phyloP scores from a whole-genome alignment of 352 stramenopile species.

The Phytophthora pini region DNA sequence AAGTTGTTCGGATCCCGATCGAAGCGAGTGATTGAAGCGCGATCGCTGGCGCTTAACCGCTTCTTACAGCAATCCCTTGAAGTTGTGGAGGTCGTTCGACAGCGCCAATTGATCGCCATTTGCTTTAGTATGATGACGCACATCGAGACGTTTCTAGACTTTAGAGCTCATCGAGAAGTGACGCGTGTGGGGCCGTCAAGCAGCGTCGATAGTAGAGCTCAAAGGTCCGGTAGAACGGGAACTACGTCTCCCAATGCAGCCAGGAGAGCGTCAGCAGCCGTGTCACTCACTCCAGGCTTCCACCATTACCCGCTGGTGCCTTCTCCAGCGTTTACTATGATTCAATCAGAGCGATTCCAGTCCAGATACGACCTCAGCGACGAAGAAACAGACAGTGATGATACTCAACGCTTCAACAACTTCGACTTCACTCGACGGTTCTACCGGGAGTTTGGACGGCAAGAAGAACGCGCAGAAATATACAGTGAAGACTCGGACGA shows the following conservation, averaged over 20 bases:
- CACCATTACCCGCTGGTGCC: constrained; percentile 35
- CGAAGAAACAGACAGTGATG: constrained; percentile 24
- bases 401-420: constrained; percentile 35
- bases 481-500: constrained; percentile 48
- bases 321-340: constrained; percentile 36
- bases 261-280: constrained; percentile 30
- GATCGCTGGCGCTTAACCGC: constrained; percentile 60
- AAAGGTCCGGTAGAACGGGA: constrained; percentile 3
- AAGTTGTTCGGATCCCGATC: constrained; percentile 73
- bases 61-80: constrained; percentile 69
- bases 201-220: constrained; percentile 10
- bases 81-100: constrained; percentile 59
- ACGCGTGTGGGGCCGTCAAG: constrained; percentile 10
- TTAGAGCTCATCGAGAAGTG: constrained; percentile 36
- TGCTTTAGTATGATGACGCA: constrained; percentile 79
- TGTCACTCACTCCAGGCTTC: constrained; percentile 34
- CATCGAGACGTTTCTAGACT: constrained; percentile 74
- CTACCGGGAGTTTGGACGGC: constrained; percentile 44
- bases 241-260: constrained; percentile 24
- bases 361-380: constrained; percentile 24
- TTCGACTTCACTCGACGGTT: constrained; percentile 43
- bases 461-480: constrained; percentile 22
- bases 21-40: constrained; percentile 74
- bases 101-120: constrained; percentile 68
- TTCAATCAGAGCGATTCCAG: constrained; percentile 23